phyloP scores from a whole-genome alignment of 306 rosid genomes.

The Astragalus membranaceus region DNA sequence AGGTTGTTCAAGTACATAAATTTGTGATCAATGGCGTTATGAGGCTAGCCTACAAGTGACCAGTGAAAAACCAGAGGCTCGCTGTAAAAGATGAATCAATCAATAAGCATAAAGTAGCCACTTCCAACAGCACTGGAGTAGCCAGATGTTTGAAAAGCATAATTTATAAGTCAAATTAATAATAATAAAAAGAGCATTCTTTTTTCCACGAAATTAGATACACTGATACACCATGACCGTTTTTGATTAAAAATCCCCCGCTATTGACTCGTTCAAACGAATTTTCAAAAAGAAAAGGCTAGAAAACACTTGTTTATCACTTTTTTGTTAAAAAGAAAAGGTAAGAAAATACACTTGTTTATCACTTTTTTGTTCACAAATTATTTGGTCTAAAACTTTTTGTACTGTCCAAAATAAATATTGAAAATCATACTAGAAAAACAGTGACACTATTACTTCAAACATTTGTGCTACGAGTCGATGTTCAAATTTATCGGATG shows the following conservation, averaged over 20 bases:
- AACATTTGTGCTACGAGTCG: neutral
- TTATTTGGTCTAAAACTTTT: neutral
- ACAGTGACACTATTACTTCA: neutral
- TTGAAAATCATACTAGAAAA: neutral
- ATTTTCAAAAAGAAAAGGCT: too few species aligned
- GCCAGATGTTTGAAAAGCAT: neutral
- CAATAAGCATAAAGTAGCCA: neutral
- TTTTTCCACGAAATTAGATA: neutral
- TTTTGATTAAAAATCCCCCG: neutral
- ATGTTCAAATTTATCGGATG: neutral
- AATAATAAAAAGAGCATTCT: neutral
- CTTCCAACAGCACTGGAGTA: neutral
- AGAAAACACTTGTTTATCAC: neutral
- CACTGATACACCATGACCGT: neutral
- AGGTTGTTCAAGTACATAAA: too few species aligned
- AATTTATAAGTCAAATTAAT: neutral
- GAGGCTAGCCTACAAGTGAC: neutral
- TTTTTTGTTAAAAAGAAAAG: neutral
- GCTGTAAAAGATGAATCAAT: neutral
- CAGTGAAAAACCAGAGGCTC: neutral
- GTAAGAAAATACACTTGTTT: too few species aligned
- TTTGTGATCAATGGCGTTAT: neutral
- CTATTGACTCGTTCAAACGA: neutral
- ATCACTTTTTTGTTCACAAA: neutral
- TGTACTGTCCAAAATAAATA: neutral